Percentiles rank a stretch among this genome's conserved stretches.
Conservation (phyloP, 2,329 filamentous ascomycete species). For the Calonectria crousiana region DNA sequence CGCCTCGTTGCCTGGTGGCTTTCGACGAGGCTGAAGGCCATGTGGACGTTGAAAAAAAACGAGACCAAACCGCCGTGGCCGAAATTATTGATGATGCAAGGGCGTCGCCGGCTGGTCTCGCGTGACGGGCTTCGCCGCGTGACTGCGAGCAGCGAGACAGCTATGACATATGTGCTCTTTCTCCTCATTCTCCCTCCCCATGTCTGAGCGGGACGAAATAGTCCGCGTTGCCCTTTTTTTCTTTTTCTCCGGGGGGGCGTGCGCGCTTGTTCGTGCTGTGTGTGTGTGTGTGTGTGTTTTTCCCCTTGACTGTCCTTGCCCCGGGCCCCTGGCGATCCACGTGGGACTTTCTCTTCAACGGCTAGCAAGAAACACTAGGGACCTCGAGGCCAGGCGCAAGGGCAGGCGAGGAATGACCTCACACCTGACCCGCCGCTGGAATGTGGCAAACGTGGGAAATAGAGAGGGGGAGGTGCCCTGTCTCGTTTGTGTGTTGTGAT, state of each 20-base stretch:
- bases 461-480: neutral
- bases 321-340: slow-evolving; percentile 8
- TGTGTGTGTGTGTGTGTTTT: neutral
- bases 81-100: slow-evolving; percentile 6
- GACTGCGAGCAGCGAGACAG: neutral
- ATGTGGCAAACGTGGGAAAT: slow-evolving; percentile 39
- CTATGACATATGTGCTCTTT: neutral
- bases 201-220: neutral
- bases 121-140: slow-evolving; percentile 1
- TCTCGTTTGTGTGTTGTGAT: slow-evolving; percentile 4
- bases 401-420: slow-evolving; percentile 37
- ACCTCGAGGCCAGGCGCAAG: slow-evolving; percentile 27
- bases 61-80: neutral
- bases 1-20: neutral
- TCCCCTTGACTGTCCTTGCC: neutral
- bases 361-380: slow-evolving; percentile 20
- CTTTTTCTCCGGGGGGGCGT: neutral
- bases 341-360: neutral
- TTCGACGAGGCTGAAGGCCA: slow-evolving; percentile 3
- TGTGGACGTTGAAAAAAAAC: neutral
- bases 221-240: neutral
- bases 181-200: neutral
- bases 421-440: slow-evolving; percentile 28
- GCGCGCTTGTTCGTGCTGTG: neutral
- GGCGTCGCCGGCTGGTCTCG: neutral